Base-by-base conservation (phyloP, 1,284 basidiomycete genomes). In the Spongiforma sp. region DNA sequence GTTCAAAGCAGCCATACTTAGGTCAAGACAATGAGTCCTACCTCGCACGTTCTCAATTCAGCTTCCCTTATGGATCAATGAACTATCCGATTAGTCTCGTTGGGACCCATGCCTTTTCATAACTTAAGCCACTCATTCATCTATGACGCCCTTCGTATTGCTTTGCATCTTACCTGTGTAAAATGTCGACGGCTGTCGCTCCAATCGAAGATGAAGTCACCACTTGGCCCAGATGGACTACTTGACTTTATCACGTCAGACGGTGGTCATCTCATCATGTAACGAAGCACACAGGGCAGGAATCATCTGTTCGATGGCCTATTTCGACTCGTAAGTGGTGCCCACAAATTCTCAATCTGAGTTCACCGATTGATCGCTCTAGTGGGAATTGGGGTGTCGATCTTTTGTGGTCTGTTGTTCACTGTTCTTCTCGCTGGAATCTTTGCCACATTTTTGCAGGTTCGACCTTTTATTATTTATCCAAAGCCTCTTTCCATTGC, bases 391-490 rank as follows among this genome's bases (percentile, higher is more conserved):
- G 86, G 86, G 79, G 82, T 9, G 84, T 85, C 28, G 86, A 87
- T 72, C 76, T 87, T 19, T 82, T 94, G 93, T 78, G 86, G 86
- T 66, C 82, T 93, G 7, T 81, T 94, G 43, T 93, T 93, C 74
- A 82, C 90, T 62, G 86, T 94, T 39, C 83, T 94, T 10, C 71
- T 93, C 37, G 80, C 93, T 3, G 89, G 90, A 21, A 66, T 92
- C 12, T 85, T 90, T 55, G 91, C 89, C 6, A 84, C 88, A 12
- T 80, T 89, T 57, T 79, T 89, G 32, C 88, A 89, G 80, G 85
- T 77, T 14, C 26, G 56, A 30, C 24, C 39, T 24, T 26, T 50
- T 24, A 1, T 50, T n/a, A n/a, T n/a, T n/a, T n/a, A n/a, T n/a
- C n/a, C n/a, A n/a, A n/a, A n/a, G n/a, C n/a, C n/a, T n/a, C n/a